Percentiles rank a stretch among this genome's conserved stretches.
phyloP scores from a whole-genome alignment of 441 rosid genomes.

The Pelargonium cotyledonis region DNA sequence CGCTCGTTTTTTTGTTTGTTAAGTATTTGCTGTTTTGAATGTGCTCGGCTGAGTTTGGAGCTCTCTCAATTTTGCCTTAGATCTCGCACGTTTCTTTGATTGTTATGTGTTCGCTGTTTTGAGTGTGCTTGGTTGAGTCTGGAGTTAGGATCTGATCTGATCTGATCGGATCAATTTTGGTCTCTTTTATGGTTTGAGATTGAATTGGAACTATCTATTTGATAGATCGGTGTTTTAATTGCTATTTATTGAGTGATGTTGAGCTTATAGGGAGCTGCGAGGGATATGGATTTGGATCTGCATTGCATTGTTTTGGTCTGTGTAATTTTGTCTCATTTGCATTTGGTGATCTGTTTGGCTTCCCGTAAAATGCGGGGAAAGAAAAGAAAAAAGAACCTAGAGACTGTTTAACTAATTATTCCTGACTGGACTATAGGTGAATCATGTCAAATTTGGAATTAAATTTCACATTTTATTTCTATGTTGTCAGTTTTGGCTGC shows the following conservation, averaged over 20 bases:
- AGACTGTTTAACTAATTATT: too few relatives aligned
- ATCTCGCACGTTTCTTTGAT: neutral
- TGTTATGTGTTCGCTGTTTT: neutral
- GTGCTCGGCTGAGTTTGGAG: neutral
- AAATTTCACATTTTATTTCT: too few relatives aligned
- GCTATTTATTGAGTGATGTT: neutral
- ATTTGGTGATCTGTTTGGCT: too few relatives aligned
- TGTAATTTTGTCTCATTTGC: too few relatives aligned
- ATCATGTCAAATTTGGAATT: too few relatives aligned
- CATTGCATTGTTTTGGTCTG: neutral
- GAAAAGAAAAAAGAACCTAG: too few relatives aligned
- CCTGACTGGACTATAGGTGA: too few relatives aligned
- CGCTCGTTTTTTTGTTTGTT: neutral
- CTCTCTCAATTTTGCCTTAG: neutral
- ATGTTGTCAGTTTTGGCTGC: neutral
- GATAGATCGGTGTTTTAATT: conserved; percentile 2
- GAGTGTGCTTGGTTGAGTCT: neutral
- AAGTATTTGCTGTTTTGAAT: neutral
- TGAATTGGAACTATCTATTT: neutral
- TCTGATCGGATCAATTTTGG: neutral
- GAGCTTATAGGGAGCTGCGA: neutral
- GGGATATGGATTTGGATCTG: neutral
- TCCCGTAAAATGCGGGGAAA: too few relatives aligned
- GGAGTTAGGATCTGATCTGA: neutral
- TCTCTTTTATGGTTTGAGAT: neutral